Percentiles rank a stretch among this genome's conserved stretches.
These are phyloP conservation scores for Aspergillus nidulans DNA, from an alignment of 495 filamentous ascomycete genomes.

Conservation along the genomic window DNA sequence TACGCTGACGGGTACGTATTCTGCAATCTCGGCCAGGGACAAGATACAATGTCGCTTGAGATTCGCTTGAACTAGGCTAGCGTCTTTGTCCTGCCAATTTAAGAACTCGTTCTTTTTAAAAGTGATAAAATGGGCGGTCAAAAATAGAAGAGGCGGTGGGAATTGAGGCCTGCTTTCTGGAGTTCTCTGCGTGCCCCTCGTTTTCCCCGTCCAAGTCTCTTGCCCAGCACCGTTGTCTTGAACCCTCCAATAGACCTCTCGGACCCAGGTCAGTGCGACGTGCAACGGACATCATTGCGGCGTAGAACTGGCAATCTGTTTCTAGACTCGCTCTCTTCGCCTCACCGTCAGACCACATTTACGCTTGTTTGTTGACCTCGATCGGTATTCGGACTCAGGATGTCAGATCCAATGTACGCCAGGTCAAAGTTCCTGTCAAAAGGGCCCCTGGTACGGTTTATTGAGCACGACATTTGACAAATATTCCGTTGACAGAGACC, in stretches of 20 bases:
- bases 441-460: slow-evolving; percentile 18
- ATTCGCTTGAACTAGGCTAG: background rate
- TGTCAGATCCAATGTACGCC: slow-evolving; percentile 11
- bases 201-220: background rate
- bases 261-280: background rate
- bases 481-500: background rate
- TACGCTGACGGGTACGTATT: background rate
- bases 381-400: background rate
- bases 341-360: background rate
- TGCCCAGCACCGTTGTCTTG: background rate
- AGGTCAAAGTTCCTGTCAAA: slow-evolving; percentile 16
- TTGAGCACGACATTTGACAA: background rate
- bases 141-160: slow-evolving; percentile 3
- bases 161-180: background rate
- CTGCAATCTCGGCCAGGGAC: background rate
- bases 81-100: background rate
- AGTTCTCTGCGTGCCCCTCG: background rate
- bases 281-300: background rate
- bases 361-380: background rate
- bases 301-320: background rate
- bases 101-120: background rate
- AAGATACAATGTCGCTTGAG: background rate
- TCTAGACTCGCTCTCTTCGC: background rate
- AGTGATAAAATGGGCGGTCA: background rate
- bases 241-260: background rate